These are phyloP conservation scores for Pseudocercospora crystallina DNA, from an alignment of 2,329 filamentous ascomycete genomes.

Conservation along the genomic window DNA sequence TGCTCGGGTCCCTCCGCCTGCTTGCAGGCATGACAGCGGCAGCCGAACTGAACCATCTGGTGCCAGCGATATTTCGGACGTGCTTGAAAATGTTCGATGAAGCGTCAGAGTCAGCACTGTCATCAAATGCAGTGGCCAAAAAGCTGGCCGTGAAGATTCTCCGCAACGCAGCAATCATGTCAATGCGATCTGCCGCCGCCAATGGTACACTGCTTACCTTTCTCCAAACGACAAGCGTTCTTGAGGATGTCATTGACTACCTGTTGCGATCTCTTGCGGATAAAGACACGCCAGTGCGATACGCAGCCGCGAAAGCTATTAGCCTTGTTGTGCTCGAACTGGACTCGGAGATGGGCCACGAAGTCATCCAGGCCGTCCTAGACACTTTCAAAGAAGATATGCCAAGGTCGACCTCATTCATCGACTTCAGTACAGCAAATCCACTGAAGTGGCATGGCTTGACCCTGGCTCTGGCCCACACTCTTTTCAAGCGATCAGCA, in stretches of 20 bases:
- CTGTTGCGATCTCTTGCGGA: conserved; percentile 77
- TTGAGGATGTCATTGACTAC: conserved; percentile 81
- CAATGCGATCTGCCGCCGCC: conserved; percentile 46
- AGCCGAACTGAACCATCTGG: conserved; percentile 67
- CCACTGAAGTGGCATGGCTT: conserved; percentile 88
- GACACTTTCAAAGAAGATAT: conserved; percentile 65
- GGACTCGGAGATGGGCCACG: conserved; percentile 74
- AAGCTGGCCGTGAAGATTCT: conserved; percentile 85
- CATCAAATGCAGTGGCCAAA: conserved; percentile 73
- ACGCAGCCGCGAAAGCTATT: conserved; percentile 88
- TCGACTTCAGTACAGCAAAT: conserved; percentile 73
- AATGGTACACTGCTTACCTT: conserved; percentile 30
- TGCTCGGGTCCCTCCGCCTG: conserved; percentile 76
- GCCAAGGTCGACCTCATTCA: conserved; percentile 44
- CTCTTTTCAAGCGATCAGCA: conserved; percentile 81
- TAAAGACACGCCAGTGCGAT: conserved; percentile 84
- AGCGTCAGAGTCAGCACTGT: conserved; percentile 56
- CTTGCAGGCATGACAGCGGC: conserved; percentile 72
- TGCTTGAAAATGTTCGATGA: conserved; percentile 60
- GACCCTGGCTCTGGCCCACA: conserved; percentile 80
- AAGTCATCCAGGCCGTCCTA: conserved; percentile 84
- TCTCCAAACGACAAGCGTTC: conserved; percentile 38
- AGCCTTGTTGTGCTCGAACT: conserved; percentile 83
- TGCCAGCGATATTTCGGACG: conserved; percentile 65
- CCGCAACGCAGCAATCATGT: conserved; percentile 68